These are phyloP conservation scores for Diophrys sp. DNA, from an alignment of 73 alveolate species.

Conservation along the genomic window DNA sequence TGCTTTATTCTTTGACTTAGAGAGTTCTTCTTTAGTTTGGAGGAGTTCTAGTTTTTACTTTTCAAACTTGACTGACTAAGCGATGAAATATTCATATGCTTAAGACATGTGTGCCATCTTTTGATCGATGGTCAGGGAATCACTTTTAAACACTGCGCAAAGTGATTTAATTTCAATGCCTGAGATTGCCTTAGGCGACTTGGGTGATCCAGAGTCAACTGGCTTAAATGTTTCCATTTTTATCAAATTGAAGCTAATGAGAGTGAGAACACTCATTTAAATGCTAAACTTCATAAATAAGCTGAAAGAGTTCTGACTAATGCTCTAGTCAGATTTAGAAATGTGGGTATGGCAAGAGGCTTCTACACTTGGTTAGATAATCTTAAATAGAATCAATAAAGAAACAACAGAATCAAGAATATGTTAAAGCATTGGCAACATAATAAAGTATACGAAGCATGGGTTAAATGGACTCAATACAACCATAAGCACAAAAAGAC, in stretches of 20 bases:
- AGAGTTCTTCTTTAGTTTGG: too few species aligned
- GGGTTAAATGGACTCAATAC: conserved; percentile 41
- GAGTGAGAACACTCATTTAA: conserved; percentile 23
- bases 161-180: too few species aligned
- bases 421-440: conserved; percentile 21
- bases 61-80: too few species aligned
- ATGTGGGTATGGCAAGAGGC: conserved; percentile 26
- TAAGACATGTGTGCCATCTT: too few species aligned
- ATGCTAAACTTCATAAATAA: conserved; percentile 23
- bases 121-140: too few species aligned
- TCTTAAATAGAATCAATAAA: conserved; percentile 1
- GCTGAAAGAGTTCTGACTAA: conserved; percentile 42
- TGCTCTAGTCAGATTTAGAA: conserved; percentile 25
- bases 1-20: too few species aligned
- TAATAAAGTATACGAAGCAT: conserved; percentile 22
- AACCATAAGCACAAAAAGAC: conserved; percentile 10
- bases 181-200: too few species aligned
- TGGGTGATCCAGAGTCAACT: too few species aligned
- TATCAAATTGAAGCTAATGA: conserved; percentile 32
- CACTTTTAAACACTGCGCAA: too few species aligned
- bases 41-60: too few species aligned
- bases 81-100: too few species aligned
- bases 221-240: too few species aligned
- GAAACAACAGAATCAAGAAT: conserved; percentile 15
- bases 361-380: conserved; percentile 51